Evolutionary conservation across 306 rosid genomes (phyloP).

Genomic region (Castanopsis chinensis): DNA sequence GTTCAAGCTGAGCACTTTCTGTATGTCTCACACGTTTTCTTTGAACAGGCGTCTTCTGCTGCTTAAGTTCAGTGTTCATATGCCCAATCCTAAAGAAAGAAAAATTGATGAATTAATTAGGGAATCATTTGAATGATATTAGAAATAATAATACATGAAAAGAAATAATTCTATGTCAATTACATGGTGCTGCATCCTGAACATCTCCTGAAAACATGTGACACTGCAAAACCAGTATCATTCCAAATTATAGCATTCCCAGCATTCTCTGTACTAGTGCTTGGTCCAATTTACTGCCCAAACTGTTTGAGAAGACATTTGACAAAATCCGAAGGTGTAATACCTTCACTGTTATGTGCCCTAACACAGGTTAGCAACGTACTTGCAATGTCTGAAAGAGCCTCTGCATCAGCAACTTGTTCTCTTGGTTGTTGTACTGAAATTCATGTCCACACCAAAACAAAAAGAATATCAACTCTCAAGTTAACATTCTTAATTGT

Average conservation of each 20-base stretch:
- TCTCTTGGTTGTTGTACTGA: slow-evolving; percentile 1
- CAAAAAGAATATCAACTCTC: background rate
- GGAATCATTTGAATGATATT: background rate
- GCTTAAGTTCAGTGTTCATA: background rate
- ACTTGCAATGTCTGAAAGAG: background rate
- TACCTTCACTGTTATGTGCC: background rate
- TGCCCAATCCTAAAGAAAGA: background rate
- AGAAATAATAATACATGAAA: background rate
- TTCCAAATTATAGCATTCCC: background rate
- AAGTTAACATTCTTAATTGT: background rate
- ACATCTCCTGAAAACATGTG: slow-evolving; percentile 1
- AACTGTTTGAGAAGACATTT: background rate
- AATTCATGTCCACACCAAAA: background rate
- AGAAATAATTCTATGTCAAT: background rate
- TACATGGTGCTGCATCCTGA: background rate
- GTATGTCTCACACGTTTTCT: background rate
- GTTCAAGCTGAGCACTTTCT: background rate
- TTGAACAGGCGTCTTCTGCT: background rate
- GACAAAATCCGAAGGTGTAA: background rate
- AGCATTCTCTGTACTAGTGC: background rate
- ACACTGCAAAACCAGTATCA: background rate
- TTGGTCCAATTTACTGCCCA: background rate
- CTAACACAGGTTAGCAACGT: background rate
- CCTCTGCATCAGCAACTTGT: background rate
- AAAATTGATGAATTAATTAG: background rate